Evolutionary conservation across 768 basidiomycete genomes (phyloP).

Genomic region (Phlegmacium glaucopus): DNA sequence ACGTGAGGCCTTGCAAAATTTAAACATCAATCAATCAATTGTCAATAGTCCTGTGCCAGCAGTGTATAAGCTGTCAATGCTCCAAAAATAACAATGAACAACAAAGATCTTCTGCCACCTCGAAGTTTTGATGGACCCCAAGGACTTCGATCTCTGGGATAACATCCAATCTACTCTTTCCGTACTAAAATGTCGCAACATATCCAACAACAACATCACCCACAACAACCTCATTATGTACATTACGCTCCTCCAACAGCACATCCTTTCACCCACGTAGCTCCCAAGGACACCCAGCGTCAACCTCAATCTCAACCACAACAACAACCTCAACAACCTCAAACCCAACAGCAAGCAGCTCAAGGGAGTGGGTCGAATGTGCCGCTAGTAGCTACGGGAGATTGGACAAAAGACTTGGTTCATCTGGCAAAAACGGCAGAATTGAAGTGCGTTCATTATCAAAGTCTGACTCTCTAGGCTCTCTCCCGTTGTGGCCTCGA

Average conservation of each 20-base stretch:
- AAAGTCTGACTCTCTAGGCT: not conserved
- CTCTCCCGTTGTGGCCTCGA: no score
- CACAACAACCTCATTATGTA: slow-evolving; percentile 30
- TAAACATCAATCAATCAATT: no score
- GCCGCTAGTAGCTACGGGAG: slow-evolving; percentile 75
- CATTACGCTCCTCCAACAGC: slow-evolving; percentile 23
- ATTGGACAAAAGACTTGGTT: slow-evolving; percentile 85
- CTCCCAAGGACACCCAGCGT: slow-evolving; percentile 29
- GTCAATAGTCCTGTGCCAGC: no score
- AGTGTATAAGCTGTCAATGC: no score
- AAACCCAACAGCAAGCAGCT: slow-evolving; percentile 19
- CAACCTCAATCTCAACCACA: slow-evolving; percentile 17
- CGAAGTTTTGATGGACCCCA: slow-evolving; percentile 29
- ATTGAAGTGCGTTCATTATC: slow-evolving; percentile 63
- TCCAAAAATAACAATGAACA: slow-evolving; percentile 3
- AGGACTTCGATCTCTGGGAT: slow-evolving; percentile 32
- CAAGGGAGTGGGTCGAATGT: slow-evolving; percentile 11
- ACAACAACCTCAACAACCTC: slow-evolving; percentile 11
- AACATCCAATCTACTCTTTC: slow-evolving; percentile 17
- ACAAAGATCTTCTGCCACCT: slow-evolving; percentile 20
- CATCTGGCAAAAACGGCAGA: slow-evolving; percentile 86
- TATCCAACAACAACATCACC: slow-evolving; percentile 30
- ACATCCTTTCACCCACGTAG: slow-evolving; percentile 23
- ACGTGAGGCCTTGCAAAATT: no score
- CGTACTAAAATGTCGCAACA: slow-evolving; percentile 42